A percentile compares a stretch with the other conserved stretches of the same genome.
These are phyloP conservation scores for Phytophthora tentaculata DNA, from an alignment of 352 stramenopile species.

Conservation along the genomic window DNA sequence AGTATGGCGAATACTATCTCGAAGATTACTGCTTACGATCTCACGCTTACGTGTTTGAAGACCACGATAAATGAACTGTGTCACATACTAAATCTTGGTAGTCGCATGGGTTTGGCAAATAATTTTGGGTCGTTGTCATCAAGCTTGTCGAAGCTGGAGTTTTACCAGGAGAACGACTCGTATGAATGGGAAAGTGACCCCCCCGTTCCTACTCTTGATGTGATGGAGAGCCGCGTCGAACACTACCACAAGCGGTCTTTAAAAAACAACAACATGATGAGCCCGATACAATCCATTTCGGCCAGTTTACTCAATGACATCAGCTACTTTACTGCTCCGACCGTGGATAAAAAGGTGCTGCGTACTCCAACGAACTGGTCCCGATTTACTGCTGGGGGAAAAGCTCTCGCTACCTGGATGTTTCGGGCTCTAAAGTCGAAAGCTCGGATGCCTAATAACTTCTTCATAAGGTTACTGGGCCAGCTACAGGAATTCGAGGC, in stretches of 20 bases:
- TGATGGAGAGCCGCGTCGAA: constrained; percentile 12
- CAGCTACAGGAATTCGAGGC: constrained; percentile 9
- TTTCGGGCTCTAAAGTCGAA: background rate
- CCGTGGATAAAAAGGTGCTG: constrained; percentile 3
- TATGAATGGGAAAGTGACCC: constrained; percentile 3
- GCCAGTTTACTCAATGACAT: constrained; percentile 10
- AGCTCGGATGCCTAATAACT: background rate
- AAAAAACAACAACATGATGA: constrained; percentile 2
- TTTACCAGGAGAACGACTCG: background rate
- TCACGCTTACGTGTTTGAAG: constrained; percentile 9
- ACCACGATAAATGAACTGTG: background rate
- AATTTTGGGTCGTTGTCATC: background rate
- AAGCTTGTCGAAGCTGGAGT: constrained; percentile 3
- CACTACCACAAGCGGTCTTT: constrained; percentile 3
- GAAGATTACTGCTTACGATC: background rate
- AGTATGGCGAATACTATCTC: constrained; percentile 1
- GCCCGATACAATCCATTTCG: constrained; percentile 23
- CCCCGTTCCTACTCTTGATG: constrained; percentile 5
- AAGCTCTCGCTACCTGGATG: constrained; percentile 11
- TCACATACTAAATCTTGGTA: constrained; percentile 1
- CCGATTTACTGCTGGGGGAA: constrained; percentile 6
- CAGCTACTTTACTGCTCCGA: background rate
- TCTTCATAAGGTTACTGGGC: background rate
- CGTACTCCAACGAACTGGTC: constrained; percentile 14
- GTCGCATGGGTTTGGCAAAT: background rate